Evolutionary conservation across 2,329 filamentous ascomycete genomes (phyloP).

Genomic region (Ophiostoma ips): DNA sequence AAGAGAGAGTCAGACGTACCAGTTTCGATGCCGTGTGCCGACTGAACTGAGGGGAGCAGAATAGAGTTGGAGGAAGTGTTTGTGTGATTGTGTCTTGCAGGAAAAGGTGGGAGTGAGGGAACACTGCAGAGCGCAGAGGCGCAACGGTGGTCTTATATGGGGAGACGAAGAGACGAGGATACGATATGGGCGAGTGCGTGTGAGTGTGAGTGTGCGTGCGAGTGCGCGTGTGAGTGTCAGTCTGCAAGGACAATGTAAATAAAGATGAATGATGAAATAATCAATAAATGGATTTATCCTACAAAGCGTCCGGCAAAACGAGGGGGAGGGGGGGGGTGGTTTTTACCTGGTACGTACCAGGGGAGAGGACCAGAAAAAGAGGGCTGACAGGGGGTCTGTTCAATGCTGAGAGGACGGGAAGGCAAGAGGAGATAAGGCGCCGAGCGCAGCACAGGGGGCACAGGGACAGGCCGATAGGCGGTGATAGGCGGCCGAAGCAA

Average conservation of each 20-base stretch:
- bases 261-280: no score
- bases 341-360: not conserved
- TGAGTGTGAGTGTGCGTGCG: no score
- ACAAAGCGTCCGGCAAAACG: no score
- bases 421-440: not conserved
- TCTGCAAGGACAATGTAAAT: no score
- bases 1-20: not conserved
- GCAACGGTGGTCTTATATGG: not conserved
- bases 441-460: not conserved
- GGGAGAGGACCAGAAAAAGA: not conserved
- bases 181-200: not conserved
- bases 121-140: constrained; percentile 2
- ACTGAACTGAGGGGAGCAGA: not conserved
- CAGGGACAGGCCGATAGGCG: not conserved
- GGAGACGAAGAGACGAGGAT: not conserved
- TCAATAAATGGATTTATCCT: no score
- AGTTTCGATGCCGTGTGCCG: not conserved
- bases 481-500: not conserved
- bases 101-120: not conserved
- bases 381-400: not conserved
- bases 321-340: not conserved
- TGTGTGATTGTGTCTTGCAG: constrained; percentile 1
- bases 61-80: not conserved
- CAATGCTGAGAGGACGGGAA: no score
- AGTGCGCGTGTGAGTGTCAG: no score